Evolutionary conservation across 2,329 filamentous ascomycete genomes (phyloP), one percentile per base, ranked within the genome.

Genomic region (Sporothrix brasiliensis): DNA sequence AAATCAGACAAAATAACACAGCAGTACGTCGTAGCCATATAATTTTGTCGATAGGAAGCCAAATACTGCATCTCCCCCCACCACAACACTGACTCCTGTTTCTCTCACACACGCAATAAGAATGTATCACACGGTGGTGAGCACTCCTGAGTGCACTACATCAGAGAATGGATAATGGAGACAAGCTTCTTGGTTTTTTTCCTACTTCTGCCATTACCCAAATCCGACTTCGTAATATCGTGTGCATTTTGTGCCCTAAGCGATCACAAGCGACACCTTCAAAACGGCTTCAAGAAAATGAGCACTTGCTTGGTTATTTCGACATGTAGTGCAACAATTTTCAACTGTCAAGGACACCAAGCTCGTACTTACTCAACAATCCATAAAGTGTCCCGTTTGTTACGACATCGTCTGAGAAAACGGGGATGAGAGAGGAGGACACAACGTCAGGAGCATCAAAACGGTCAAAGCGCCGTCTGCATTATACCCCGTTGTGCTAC

Each of bases 321-420:
- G 21, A 63, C 60, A 63, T 41, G 49, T 49, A 30, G 60, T 44
- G 53, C 53, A 56, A 56, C 53, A 34, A 19, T 56, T 1, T 14
- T 5, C 53, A 9, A 19, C 34, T 27, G 3, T 24, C 34, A 44
- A 11, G 10, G 58, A 19, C 5, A 53, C 65, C 47, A 52, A 52
- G 47, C 47, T 30, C 47, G 47, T 49, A 67, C 39, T 67, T 41
- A 53, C 63, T 41, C 63, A 41, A 53, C 39, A 41, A 39, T 53
- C 52, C 30, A 67, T 41, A 67, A 53, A 16, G 50, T 10, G 60
- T 11, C 41, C 41, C 41, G 5, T 50, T 16, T 47, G 34, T 47
- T 61, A 61, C 58, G 58, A 61, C 39, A 61, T 61, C 58, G 58
- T 61, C 39, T n/a, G 4, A 47, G 44, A 47, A 7, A 44, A 24